Evolutionary conservation across 139 green algal genomes (phyloP).

Genomic region (Zygnema circumcarinatum): DNA sequence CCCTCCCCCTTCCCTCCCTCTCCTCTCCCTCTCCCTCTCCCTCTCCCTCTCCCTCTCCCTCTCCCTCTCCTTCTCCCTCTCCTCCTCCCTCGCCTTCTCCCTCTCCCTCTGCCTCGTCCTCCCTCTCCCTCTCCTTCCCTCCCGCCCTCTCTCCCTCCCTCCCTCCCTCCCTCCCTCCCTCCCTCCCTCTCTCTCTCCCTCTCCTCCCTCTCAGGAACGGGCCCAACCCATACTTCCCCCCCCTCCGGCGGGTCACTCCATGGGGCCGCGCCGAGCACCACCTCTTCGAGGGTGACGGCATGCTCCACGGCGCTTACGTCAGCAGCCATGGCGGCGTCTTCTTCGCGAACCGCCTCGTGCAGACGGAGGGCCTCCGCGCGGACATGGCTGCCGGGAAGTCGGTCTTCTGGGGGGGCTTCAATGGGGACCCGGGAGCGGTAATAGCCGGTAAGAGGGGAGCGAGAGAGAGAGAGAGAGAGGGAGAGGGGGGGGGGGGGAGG

Average conservation of each 20-base stretch:
- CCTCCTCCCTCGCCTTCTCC: too few species aligned
- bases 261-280: constrained; percentile 4
- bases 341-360: constrained; percentile 77
- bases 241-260: not conserved
- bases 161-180: not conserved
- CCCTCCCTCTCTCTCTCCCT: not conserved
- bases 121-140: not conserved
- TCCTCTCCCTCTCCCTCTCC: too few species aligned
- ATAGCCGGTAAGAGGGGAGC: constrained; percentile 15
- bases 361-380: constrained; percentile 65
- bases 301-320: constrained; percentile 78
- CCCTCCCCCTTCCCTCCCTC: too few species aligned
- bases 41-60: too few species aligned
- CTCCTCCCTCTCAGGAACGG: constrained; percentile 39
- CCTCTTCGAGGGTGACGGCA: constrained; percentile 82
- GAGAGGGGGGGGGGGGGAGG: not conserved
- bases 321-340: constrained; percentile 62
- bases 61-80: too few species aligned
- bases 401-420: not conserved
- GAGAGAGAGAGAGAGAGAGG: too few species aligned
- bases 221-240: constrained; percentile 14
- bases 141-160: not conserved
- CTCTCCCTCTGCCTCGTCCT: too few species aligned
- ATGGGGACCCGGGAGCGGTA: not conserved
- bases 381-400: constrained; percentile 16